Conservation (phyloP, 129 eudicot genomes). For the Heracleum sosnowskyi region DNA sequence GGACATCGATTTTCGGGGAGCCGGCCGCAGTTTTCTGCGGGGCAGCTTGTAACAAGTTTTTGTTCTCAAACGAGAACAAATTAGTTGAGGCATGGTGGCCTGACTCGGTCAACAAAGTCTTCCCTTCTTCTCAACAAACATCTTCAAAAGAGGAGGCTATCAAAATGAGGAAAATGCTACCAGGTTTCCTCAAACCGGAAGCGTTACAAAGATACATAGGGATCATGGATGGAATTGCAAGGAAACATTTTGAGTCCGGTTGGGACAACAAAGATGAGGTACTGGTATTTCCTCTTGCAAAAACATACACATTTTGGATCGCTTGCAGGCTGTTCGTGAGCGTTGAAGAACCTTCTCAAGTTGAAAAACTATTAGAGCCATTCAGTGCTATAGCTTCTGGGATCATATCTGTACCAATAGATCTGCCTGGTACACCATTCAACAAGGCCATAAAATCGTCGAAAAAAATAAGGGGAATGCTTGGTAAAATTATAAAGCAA, state of each 20-base stretch:
- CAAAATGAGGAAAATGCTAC: constrained; percentile 68
- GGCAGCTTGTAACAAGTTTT: constrained; percentile 55
- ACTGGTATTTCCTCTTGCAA: constrained; percentile 45
- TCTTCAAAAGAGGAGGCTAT: constrained; percentile 67
- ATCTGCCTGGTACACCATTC: constrained; percentile 76
- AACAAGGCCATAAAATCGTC: constrained; percentile 65
- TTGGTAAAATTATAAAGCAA: constrained; percentile 43
- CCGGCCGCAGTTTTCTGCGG: constrained; percentile 71
- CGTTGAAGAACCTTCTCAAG: constrained; percentile 57
- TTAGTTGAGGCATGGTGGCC: constrained; percentile 93
- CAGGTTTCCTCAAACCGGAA: constrained; percentile 64
- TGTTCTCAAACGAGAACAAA: constrained; percentile 77
- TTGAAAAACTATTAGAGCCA: constrained; percentile 41
- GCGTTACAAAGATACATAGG: constrained; percentile 59
- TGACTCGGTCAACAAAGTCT: constrained; percentile 57
- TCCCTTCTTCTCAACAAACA: constrained; percentile 53
- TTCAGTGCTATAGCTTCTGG: constrained; percentile 58
- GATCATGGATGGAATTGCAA: constrained; percentile 56
- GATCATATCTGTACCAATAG: constrained; percentile 60
- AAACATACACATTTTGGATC: constrained; percentile 68
- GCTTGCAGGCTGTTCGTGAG: constrained; percentile 67
- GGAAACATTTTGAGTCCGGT: constrained; percentile 42
- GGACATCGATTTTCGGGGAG: constrained; percentile 52
- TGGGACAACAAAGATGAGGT: constrained; percentile 56
- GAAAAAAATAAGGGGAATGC: constrained; percentile 36